These are phyloP conservation scores for Metarhizium anisopliae DNA, from an alignment of 2,329 filamentous ascomycete species.

Conservation along the genomic window DNA sequence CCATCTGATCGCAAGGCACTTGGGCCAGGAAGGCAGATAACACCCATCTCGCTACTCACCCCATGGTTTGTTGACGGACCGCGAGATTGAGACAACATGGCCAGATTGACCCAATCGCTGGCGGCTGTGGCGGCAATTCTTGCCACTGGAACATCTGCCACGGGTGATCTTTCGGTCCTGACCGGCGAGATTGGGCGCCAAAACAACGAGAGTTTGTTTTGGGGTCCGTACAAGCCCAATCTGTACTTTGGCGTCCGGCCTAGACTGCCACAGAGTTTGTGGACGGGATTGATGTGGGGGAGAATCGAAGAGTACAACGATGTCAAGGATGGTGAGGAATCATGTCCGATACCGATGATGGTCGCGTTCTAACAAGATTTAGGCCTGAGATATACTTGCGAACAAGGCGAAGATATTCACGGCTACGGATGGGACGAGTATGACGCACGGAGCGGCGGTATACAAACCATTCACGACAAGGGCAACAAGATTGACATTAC, in stretches of 20 bases:
- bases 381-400: constrained; percentile 91
- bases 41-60: background rate
- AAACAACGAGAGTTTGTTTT: constrained; percentile 80
- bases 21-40: background rate
- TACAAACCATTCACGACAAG: constrained; percentile 84
- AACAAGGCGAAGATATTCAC: constrained; percentile 87
- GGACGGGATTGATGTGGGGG: constrained; percentile 81
- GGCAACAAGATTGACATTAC: constrained; percentile 84
- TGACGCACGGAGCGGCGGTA: constrained; percentile 77
- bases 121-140: constrained; percentile 15
- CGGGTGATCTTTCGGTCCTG: constrained; percentile 28
- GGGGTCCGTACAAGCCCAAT: constrained; percentile 92
- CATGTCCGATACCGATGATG: background rate
- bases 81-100: constrained; percentile 15
- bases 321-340: constrained; percentile 59
- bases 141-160: constrained; percentile 16
- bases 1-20: background rate
- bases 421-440: constrained; percentile 99
- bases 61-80: background rate
- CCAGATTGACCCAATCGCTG: constrained; percentile 21
- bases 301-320: constrained; percentile 70
- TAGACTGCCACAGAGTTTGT: constrained; percentile 70
- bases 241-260: constrained; percentile 89
- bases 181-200: constrained; percentile 40
- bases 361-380: constrained; percentile 6